Evolutionary conservation across 2,329 filamentous ascomycete species (phyloP), one percentile per base, ranked within the genome.

Genomic region (Exophiala calicioides): DNA sequence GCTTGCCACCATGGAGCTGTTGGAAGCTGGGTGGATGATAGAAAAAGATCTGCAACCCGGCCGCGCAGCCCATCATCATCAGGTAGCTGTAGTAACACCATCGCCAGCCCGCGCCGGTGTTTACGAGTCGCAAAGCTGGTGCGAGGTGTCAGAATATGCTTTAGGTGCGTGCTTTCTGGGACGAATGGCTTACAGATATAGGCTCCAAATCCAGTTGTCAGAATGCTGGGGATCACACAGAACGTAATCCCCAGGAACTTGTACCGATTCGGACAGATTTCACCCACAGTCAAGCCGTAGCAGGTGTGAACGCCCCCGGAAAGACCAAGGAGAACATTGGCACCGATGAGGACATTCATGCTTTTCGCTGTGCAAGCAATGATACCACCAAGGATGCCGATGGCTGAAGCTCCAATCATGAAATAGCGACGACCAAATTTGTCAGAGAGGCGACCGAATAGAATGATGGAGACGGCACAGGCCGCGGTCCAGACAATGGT

Each of bases 1-100:
- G 39, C 58, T 66, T 68, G 31, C 60, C 56, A 34, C 67, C 67
- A 47, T 70, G 68, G 3, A 69, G 58, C 5, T 69, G 62, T 13
- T 65, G 60, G 43, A 71, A 71, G 1, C 62, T 64, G 1, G 68
- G 68, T 8, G 68, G 69, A 50, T 68, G 65, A 53, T 72, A 72
- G 52, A 68, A 72, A 46, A 69, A 37, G 49, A 65, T 65, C 15
- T 68, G 54, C 2, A 67, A 56, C 15, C 64, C 55, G 36, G 67
- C 61, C 13, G 45, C 23, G n/a, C 36, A 12, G 52, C 53, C 51
- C 51, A 58, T 57, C 18, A 57, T 52, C 27, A 68, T 70, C 40
- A 70, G 68, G 51, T 70, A 69, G 50, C 71, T 63, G n/a, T n/a
- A n/a, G n/a, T 67, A 72, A 33, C 64, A 68, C 65, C 68, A 71